Evolutionary conservation across 1,139 yeast species (phyloP).

Genomic region (Arxiozyma telluris): DNA sequence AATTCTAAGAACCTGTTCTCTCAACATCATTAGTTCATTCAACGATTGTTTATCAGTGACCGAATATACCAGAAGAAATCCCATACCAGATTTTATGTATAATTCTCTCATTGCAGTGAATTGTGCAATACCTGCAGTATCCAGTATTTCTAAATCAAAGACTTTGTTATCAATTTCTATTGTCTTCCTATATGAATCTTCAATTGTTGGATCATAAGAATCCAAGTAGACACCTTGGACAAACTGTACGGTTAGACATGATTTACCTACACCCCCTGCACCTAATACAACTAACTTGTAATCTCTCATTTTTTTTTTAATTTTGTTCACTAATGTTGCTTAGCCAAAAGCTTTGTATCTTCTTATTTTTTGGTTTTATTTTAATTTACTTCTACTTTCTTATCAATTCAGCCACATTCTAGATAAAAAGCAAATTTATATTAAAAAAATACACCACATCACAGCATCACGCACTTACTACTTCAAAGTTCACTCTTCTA

Average conservation of each 20-base stretch:
- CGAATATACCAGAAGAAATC: slow-evolving; percentile 79
- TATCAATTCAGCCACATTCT: not conserved
- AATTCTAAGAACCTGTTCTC: slow-evolving; percentile 83
- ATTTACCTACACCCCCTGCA: slow-evolving; percentile 97
- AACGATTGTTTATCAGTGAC: slow-evolving; percentile 83
- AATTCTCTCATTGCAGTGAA: slow-evolving; percentile 92
- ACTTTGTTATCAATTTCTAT: slow-evolving; percentile 88
- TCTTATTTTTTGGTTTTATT: not conserved
- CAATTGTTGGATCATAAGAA: slow-evolving; percentile 96
- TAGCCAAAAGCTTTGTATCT: too few species aligned
- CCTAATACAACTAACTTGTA: slow-evolving; percentile 90
- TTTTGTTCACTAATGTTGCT: not conserved
- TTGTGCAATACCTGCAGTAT: slow-evolving; percentile 98
- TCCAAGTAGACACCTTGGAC: slow-evolving; percentile 89
- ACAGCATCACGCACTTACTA: not conserved
- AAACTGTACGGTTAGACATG: slow-evolving; percentile 84
- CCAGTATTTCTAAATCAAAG: slow-evolving; percentile 84
- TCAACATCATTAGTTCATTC: slow-evolving; percentile 68
- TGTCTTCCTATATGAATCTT: slow-evolving; percentile 89
- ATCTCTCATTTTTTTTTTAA: slow-evolving; percentile 28
- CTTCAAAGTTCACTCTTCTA: not conserved
- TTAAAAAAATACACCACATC: too few species aligned
- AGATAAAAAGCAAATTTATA: too few species aligned
- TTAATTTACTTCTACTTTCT: too few species aligned
- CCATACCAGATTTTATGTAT: slow-evolving; percentile 80